Base-by-base conservation (phyloP, 129 eudicot species). In the Flaveria sonorensis region DNA sequence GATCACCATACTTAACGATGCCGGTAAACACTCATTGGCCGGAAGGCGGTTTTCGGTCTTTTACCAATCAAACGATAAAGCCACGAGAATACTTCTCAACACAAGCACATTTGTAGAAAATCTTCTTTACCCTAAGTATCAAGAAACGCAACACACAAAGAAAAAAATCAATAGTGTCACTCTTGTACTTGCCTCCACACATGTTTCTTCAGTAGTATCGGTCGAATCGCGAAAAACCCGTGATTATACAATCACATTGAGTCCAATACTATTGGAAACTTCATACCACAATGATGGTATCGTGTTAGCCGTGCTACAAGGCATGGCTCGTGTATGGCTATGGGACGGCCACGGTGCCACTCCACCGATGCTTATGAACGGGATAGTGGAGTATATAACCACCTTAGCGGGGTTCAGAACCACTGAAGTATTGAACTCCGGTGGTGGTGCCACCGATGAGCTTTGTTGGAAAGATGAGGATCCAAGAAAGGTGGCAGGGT, bases 371-470 rank as follows among this genome's bases (percentile, higher is more conserved):
- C 43, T 92, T 56, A n/a, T 78, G 4, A 71, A 87, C 36, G 97
- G 95, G 16, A 69, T 89, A 55, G 93, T 92, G 6, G 94, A 87
- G 71, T 87, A 87, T 47, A 50, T 91, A 46, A 77, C 72, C 47
- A 46, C 42, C 48, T 79, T 74, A 66, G 80, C 79, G 0, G 82
- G 81, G 7, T 80, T 75, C 6, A 23, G 0, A 7, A 9, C 11
- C 8, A 0, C 40, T 3, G 24, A 68, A 24, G 21, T 40, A 12
- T 16, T 24, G 56, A 48, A 52, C 46, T 30, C 30, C 1, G 16
- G 77, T 8, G 42, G 18, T 20, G 76, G 28, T 10, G 11, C 48
- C 5, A 51, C 43, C 19, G 59, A 26, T 19, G 46, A 24, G 10
- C 32, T 36, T 51, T 82, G 84, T 7, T 84, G 85, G 91, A 77